phyloP scores from a whole-genome alignment of 352 stramenopile genomes.

The Pythium dissimile region DNA sequence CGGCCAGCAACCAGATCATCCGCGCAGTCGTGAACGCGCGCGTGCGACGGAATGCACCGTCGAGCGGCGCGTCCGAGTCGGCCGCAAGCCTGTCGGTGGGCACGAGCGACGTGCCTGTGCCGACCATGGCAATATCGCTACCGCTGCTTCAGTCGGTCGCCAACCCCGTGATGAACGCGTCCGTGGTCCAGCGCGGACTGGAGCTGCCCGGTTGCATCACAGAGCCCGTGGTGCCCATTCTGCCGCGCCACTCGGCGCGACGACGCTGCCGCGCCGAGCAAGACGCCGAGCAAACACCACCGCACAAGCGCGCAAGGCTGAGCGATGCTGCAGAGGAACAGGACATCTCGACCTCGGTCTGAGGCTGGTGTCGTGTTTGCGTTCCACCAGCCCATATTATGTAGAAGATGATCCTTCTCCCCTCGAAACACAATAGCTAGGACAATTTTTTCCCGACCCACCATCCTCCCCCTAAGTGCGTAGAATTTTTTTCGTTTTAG shows the following conservation, averaged over 20 bases:
- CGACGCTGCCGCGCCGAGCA: constrained; percentile 54
- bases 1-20: constrained; percentile 84
- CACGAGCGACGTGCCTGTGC: constrained; percentile 22
- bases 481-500: constrained; percentile 15
- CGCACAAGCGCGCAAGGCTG: constrained; percentile 63
- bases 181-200: constrained; percentile 55
- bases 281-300: constrained; percentile 12
- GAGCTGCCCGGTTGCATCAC: constrained; percentile 50
- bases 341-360: constrained; percentile 52
- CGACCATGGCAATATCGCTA: constrained; percentile 36
- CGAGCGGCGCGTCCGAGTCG: neutral
- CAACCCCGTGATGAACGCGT: constrained; percentile 76
- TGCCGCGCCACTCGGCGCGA: constrained; percentile 62
- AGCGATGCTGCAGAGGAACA: constrained; percentile 47
- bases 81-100: neutral
- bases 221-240: constrained; percentile 67
- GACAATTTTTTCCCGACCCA: constrained; percentile 19
- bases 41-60: constrained; percentile 55
- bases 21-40: constrained; percentile 82
- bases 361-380: no score
- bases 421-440: constrained; percentile 22
- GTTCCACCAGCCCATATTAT: constrained; percentile 12
- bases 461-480: constrained; percentile 1
- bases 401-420: no score
- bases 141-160: constrained; percentile 45